Base-by-base conservation (phyloP, 2,329 filamentous ascomycete species). In the Exophiala sp. region DNA sequence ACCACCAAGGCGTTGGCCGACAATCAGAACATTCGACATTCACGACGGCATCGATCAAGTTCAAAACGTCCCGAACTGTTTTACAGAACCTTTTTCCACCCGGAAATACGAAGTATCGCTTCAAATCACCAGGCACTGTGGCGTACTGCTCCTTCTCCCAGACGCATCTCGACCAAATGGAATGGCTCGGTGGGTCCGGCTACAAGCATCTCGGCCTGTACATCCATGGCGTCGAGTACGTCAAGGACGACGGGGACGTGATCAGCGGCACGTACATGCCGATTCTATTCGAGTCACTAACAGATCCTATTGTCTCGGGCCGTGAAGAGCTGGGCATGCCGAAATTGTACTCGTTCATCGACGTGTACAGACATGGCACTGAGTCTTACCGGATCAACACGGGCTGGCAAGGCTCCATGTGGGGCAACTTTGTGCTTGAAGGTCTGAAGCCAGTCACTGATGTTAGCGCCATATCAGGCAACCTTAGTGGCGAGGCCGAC, bases 301-400 rank as follows among this genome's bases (percentile, higher is more conserved):
- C 81, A 0, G 83, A 87, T 57, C 79, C 83, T 0, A 84, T 86
- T 40, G 65, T 85, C 0, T 79, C 77, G 3, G 82, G 80, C 0
- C 70, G 81, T 1, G 82, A 85, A 43, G 83, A 85, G 59, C 71
- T 85, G 0, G 83, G 83, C 0, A 81, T 84, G 75, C 80, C 81
- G 0, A 85, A 84, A 66, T 58, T 84, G 0, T 82, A 73, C 58
- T 75, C 75, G n/a, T 68, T 75, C 0, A 72, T 84, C 8, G 72
- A 81, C 21, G 59, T 80, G 11, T 59, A 71, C 24, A 64, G 68
- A 29, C 24, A 29, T 39, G 65, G 68, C 18, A 61, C 57, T 12
- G 63, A 67, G 29, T 70, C 69, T 1, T 76, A 72, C 55, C 66
- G 66, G 3, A 59, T 79, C 21, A 67, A 64, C 8, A 72, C 73